Conservation (phyloP, 164 flowering plant genomes). For the Aristolochia contorta region DNA sequence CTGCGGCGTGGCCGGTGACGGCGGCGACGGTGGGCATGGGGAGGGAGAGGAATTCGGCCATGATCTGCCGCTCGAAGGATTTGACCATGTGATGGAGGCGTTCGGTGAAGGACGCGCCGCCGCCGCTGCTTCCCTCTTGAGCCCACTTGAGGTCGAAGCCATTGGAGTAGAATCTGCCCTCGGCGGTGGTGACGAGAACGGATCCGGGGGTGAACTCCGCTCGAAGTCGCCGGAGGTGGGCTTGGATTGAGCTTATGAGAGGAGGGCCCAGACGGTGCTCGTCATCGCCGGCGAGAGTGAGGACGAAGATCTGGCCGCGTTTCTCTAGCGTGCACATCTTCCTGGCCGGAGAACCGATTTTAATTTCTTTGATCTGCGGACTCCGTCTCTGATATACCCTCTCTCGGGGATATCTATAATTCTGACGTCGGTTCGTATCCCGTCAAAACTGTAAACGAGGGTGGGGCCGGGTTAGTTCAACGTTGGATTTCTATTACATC, state of each 20-base stretch:
- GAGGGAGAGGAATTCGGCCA: constrained; percentile 45
- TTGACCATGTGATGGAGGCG: constrained; percentile 21
- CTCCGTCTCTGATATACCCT: neutral
- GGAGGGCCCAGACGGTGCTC: constrained; percentile 42
- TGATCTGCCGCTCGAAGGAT: constrained; percentile 12
- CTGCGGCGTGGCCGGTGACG: constrained; percentile 73
- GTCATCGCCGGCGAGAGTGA: constrained; percentile 39
- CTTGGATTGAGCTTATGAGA: constrained; percentile 26
- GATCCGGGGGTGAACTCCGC: constrained; percentile 32
- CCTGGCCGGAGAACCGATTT: no score
- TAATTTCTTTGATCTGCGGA: neutral
- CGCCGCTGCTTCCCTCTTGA: constrained; percentile 9
- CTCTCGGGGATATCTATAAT: no score
- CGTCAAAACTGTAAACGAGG: no score
- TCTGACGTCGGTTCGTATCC: no score
- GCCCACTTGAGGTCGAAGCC: constrained; percentile 72
- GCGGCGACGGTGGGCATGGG: constrained; percentile 88
- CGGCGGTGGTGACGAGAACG: constrained; percentile 57
- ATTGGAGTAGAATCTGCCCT: constrained; percentile 81
- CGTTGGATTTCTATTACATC: no score
- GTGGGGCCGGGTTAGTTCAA: no score
- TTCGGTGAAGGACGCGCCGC: neutral
- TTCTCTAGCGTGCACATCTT: constrained; percentile 6
- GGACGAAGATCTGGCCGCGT: constrained; percentile 34
- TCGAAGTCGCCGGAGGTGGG: constrained; percentile 23